Evolutionary conservation across 2,329 filamentous ascomycete genomes (phyloP).

Genomic region (Penicillium freii): DNA sequence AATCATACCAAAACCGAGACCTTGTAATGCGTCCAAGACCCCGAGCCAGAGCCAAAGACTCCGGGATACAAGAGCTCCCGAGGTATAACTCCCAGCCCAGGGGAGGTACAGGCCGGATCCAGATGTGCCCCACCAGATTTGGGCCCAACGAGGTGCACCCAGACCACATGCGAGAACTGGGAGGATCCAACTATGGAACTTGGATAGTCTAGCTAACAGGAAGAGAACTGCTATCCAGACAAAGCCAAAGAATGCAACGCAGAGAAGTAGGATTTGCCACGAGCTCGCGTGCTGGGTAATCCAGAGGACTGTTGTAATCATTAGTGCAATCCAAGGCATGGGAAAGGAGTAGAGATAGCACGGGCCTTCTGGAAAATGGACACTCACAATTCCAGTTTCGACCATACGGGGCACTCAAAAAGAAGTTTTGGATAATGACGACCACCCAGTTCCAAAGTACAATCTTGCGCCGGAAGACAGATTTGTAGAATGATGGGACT

Average conservation of each 20-base stretch:
- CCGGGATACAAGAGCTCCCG: constrained; percentile 57
- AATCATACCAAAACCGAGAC: constrained; percentile 67
- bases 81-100: constrained; percentile 57
- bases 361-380: accelerated
- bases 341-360: too few relatives aligned
- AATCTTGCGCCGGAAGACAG: constrained; percentile 61
- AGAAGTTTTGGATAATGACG: constrained; percentile 66
- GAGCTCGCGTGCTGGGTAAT: constrained; percentile 54
- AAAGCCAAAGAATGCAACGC: constrained; percentile 49
- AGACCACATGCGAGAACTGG: constrained; percentile 67
- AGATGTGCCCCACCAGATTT: constrained; percentile 65
- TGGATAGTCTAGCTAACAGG: constrained; percentile 56
- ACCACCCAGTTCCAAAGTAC: constrained; percentile 66
- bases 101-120: constrained; percentile 62
- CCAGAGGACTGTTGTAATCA: constrained; percentile 51
- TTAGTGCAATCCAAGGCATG: background rate
- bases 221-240: constrained; percentile 52
- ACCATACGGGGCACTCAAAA: constrained; percentile 63
- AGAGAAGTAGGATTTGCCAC: constrained; percentile 58
- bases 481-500: constrained; percentile 64
- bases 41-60: constrained; percentile 67
- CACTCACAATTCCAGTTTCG: constrained; percentile 62
- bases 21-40: constrained; percentile 63
- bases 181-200: constrained; percentile 63
- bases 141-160: constrained; percentile 63